Base-by-base conservation (phyloP, 2,329 filamentous ascomycete species). In the Tolypocladium endophyticum region DNA sequence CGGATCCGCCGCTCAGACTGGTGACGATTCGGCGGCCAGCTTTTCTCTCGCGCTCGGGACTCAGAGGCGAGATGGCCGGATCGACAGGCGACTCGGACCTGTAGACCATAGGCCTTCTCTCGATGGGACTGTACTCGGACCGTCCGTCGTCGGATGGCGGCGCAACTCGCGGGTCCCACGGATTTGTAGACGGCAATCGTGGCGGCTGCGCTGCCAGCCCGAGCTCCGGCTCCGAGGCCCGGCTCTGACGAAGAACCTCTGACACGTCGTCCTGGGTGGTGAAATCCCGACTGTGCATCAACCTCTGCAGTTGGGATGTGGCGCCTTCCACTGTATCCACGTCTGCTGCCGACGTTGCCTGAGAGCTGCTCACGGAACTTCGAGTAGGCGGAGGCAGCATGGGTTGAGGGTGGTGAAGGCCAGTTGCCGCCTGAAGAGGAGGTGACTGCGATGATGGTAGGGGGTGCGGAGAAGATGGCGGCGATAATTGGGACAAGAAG, bases 161-260 rank as follows among this genome's bases (percentile, higher is more conserved):
- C 23, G 64, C 61, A 36, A 61, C 60, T 28, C 69, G 67, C 41
- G 73, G 64, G 60, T 78, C 73, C 77, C 77, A 80, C 8, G 77
- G 77, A 58, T 78, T 75, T 14, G 70, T 61, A 8, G 74, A 76
- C 12, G 77, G 76, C 3, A 75, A 76, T n/a, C 65, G 63, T 7
- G 71, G 69, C 1, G 70, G 65, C 28, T 64, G 63, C 56, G 67
- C 67, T 14, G 64, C 39, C 6, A 64, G 64, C 14, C n/a, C 66
- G 43, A 68, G 71, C 57, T 53, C 50, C 9, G 30, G 50, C 50
- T n/a, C 30, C 30, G 50, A n/a, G 30, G 14, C 62, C 45, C 59
- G 63, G 39, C 61, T 58, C 4, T 61, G 63, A 23, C 58, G 57
- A 6, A 62, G 59, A 14, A 47, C 58, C 2, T 61, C 43, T 23